Evolutionary conservation across 768 basidiomycete species (phyloP).

Genomic region (Wakefieldia striispora): DNA sequence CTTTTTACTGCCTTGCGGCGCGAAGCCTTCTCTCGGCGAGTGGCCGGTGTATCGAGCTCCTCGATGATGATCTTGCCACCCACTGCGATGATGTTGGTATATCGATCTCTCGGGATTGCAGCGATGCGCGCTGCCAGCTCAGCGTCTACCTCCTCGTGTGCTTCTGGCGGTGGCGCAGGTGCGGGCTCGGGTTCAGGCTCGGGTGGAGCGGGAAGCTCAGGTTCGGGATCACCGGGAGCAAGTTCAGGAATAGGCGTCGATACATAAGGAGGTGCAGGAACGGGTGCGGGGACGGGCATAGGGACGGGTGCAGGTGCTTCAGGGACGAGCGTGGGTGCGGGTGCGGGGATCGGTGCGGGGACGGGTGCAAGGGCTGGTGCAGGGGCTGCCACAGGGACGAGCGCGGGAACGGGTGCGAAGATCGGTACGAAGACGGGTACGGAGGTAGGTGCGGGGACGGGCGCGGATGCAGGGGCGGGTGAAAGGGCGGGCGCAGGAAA

Average conservation of each 20-base stretch:
- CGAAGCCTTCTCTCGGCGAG: constrained; percentile 55
- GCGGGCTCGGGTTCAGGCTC: background rate
- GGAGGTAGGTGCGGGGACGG: background rate
- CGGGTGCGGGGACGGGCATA: too few relatives aligned
- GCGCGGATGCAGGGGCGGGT: background rate
- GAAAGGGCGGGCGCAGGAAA: background rate
- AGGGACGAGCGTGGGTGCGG: too few relatives aligned
- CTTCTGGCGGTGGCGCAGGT: background rate
- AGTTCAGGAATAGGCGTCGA: too few relatives aligned
- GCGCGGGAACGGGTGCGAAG: too few relatives aligned
- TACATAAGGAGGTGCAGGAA: too few relatives aligned
- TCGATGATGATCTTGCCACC: constrained; percentile 63
- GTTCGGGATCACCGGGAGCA: too few relatives aligned
- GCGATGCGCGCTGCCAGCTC: constrained; percentile 28
- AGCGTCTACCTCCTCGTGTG: constrained; percentile 7
- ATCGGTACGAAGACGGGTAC: too few relatives aligned
- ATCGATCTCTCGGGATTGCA: constrained; percentile 27
- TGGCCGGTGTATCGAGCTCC: constrained; percentile 69
- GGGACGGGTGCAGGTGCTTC: too few relatives aligned
- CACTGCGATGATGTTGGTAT: constrained; percentile 32
- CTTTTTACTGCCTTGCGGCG: constrained; percentile 43
- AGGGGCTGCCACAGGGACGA: too few relatives aligned
- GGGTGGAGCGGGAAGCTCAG: background rate
- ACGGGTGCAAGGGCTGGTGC: too few relatives aligned
- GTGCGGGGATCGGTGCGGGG: too few relatives aligned